phyloP scores from a whole-genome alignment of 202 grass and related monocot species.

The Alloteropsis angusta region DNA sequence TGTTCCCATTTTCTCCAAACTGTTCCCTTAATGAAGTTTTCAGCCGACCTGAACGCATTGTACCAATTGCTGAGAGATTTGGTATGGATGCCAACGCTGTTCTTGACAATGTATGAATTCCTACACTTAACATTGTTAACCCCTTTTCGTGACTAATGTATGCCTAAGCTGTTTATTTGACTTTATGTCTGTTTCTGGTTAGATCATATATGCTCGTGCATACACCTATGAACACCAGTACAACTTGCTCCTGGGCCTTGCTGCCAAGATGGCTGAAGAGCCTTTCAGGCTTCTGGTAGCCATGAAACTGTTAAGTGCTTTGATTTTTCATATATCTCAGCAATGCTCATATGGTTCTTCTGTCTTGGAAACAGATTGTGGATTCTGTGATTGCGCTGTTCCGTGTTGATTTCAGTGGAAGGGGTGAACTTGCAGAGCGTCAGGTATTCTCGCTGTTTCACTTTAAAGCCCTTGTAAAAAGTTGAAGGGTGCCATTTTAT shows the following conservation, averaged over 20 bases:
- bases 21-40: slow-evolving; percentile 37
- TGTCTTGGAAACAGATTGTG: slow-evolving; percentile 45
- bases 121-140: not conserved
- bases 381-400: slow-evolving; percentile 89
- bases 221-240: slow-evolving; percentile 95
- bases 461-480: not conserved
- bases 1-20: not conserved
- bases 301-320: not conserved
- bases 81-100: slow-evolving; percentile 87
- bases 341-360: slow-evolving; percentile 21
- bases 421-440: slow-evolving; percentile 79
- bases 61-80: slow-evolving; percentile 93
- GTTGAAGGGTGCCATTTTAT: not conserved
- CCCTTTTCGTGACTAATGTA: not conserved
- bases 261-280: slow-evolving; percentile 97
- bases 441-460: slow-evolving; percentile 45
- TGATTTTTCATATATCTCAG: not conserved
- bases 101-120: slow-evolving; percentile 64
- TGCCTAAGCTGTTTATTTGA: not conserved
- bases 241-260: slow-evolving; percentile 87
- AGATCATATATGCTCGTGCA: slow-evolving; percentile 98
- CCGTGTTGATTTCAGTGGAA: slow-evolving; percentile 81
- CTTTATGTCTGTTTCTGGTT: slow-evolving; percentile 10
- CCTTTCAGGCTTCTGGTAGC: slow-evolving; percentile 84
- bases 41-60: slow-evolving; percentile 82